These are phyloP conservation scores for Malassezia caprae DNA, from an alignment of 1,284 basidiomycete genomes.

Conservation along the genomic window DNA sequence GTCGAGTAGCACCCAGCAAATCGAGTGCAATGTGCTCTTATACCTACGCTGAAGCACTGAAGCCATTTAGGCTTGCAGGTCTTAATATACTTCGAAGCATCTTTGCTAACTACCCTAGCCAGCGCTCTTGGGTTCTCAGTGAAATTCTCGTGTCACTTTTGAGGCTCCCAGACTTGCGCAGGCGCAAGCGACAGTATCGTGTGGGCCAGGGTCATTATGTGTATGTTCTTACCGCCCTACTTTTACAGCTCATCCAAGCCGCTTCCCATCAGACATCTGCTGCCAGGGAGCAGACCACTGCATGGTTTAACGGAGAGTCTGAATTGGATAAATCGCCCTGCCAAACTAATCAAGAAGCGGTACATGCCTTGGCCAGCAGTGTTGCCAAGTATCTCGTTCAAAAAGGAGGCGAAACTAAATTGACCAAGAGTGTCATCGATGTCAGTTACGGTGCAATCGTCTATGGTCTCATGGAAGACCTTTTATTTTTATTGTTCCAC, in stretches of 20 bases:
- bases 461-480: slow-evolving; percentile 75
- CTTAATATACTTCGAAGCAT: slow-evolving; percentile 68
- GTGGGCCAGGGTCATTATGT: slow-evolving; percentile 59
- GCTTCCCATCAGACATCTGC: slow-evolving; percentile 49
- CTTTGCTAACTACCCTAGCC: slow-evolving; percentile 77
- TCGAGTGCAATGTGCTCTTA: not conserved
- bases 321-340: slow-evolving; percentile 5
- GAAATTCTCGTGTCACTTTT: slow-evolving; percentile 82
- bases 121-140: slow-evolving; percentile 89
- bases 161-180: slow-evolving; percentile 76
- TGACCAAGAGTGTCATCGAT: slow-evolving; percentile 29
- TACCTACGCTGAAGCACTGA: not conserved
- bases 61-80: slow-evolving; percentile 63
- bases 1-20: slow-evolving; percentile 51
- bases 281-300: slow-evolving; percentile 17
- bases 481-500: slow-evolving; percentile 78
- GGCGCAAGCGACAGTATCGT: slow-evolving; percentile 63
- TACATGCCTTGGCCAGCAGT: slow-evolving; percentile 52
- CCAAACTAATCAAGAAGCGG: not conserved
- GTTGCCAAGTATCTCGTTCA: slow-evolving; percentile 76
- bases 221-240: slow-evolving; percentile 76
- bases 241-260: slow-evolving; percentile 90
- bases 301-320: slow-evolving; percentile 13
- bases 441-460: slow-evolving; percentile 67
- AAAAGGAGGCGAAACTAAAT: slow-evolving; percentile 30